Percentiles rank a stretch among this genome's conserved stretches.
Evolutionary conservation across 2,329 filamentous ascomycete genomes (phyloP).

Genomic region (Calonectria honghensis): DNA sequence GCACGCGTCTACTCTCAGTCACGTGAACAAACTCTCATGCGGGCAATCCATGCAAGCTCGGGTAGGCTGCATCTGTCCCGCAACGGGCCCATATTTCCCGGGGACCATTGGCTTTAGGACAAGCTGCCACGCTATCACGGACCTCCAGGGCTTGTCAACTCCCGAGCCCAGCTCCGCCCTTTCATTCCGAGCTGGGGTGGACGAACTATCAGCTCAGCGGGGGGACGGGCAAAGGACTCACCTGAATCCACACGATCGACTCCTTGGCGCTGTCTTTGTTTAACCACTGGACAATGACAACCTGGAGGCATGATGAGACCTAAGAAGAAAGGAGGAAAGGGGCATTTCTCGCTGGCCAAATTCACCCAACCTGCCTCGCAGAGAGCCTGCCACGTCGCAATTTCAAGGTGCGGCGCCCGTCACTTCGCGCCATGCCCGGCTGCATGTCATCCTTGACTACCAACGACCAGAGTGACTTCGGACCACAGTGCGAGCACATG

Average conservation of each 20-base stretch:
- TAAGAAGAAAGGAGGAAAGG: slow-evolving; percentile 30
- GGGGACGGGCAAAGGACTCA: slow-evolving; percentile 9
- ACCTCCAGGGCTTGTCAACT: slow-evolving; percentile 42
- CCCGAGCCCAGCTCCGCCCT: slow-evolving; percentile 29
- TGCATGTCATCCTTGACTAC: slow-evolving; percentile 55
- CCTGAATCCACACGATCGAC: slow-evolving; percentile 10
- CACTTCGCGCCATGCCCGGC: slow-evolving; percentile 55
- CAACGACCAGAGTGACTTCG: slow-evolving; percentile 47
- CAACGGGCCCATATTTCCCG: slow-evolving; percentile 55
- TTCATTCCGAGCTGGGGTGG: slow-evolving; percentile 18
- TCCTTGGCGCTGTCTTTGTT: slow-evolving; percentile 1
- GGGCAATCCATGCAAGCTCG: slow-evolving; percentile 57
- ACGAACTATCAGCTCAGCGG: slow-evolving; percentile 24
- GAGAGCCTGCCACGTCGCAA: slow-evolving; percentile 56
- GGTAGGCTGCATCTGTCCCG: slow-evolving; percentile 60
- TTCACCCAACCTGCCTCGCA: slow-evolving; percentile 16
- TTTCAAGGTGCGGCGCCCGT: slow-evolving; percentile 56
- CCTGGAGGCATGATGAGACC: slow-evolving; percentile 13
- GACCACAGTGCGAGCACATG: slow-evolving; percentile 47
- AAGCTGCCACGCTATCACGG: slow-evolving; percentile 47
- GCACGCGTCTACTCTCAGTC: slow-evolving; percentile 59
- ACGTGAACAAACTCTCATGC: slow-evolving; percentile 61
- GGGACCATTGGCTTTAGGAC: slow-evolving; percentile 44
- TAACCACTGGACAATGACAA: neutral
- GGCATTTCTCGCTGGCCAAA: slow-evolving; percentile 40